Evolutionary conservation across 768 basidiomycete species (phyloP).

Genomic region (Xerocomellus dryophilus): DNA sequence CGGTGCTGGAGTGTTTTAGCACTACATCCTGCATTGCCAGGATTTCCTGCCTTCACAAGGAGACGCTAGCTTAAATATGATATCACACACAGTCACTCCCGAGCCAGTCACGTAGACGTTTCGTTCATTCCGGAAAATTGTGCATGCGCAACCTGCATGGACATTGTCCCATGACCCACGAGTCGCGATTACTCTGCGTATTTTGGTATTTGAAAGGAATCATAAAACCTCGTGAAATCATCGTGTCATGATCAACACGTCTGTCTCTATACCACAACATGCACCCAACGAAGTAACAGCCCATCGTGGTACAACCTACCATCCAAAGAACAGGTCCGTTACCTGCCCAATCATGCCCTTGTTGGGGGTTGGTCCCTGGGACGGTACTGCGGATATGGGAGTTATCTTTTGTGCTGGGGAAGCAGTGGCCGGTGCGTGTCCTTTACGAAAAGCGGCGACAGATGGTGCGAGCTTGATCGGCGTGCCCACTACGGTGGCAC

Average conservation of each 20-base stretch:
- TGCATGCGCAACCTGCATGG: no score
- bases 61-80: no score
- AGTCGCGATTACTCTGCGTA: not conserved
- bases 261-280: not conserved
- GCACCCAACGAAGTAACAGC: not conserved
- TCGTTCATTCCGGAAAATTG: not conserved
- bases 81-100: no score
- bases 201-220: not conserved
- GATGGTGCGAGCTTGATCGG: slow-evolving; percentile 73
- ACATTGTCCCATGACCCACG: not conserved
- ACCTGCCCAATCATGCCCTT: slow-evolving; percentile 72
- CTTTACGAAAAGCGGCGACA: slow-evolving; percentile 65
- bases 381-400: slow-evolving; percentile 6
- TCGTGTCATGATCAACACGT: not conserved
- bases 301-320: slow-evolving; percentile 42
- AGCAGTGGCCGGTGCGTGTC: slow-evolving; percentile 27
- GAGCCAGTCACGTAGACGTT: not conserved
- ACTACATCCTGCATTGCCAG: not conserved
- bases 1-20: not conserved
- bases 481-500: slow-evolving; percentile 54
- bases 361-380: slow-evolving; percentile 36
- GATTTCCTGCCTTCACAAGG: not conserved
- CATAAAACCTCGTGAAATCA: no score
- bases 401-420: slow-evolving; percentile 25
- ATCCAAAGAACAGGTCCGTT: slow-evolving; percentile 78